Evolutionary conservation across 2,329 filamentous ascomycete species (phyloP).

Genomic region (Ceratocystis albifundus): DNA sequence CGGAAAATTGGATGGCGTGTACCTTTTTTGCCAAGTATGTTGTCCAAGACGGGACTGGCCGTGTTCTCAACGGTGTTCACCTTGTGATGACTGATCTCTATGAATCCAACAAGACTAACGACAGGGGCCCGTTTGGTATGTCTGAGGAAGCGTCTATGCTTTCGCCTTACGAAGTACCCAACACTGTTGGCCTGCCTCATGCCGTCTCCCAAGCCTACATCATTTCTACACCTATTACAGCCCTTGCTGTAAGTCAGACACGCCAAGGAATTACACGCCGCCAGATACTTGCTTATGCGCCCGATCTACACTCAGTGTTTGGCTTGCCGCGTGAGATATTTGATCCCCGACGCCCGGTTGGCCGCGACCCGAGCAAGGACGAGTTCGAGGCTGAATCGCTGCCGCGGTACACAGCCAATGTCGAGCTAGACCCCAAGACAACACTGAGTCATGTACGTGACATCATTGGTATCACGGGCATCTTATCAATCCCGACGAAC

Average conservation of each 20-base stretch:
- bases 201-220: slow-evolving; percentile 72
- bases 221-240: slow-evolving; percentile 64
- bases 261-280: slow-evolving; percentile 81
- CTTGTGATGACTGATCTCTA: slow-evolving; percentile 80
- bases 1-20: slow-evolving; percentile 94
- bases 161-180: slow-evolving; percentile 47
- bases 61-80: slow-evolving; percentile 70
- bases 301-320: slow-evolving; percentile 60
- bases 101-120: slow-evolving; percentile 71
- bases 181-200: slow-evolving; percentile 52
- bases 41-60: slow-evolving; percentile 39
- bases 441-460: slow-evolving; percentile 73
- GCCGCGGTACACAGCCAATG: slow-evolving; percentile 57
- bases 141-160: slow-evolving; percentile 64
- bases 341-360: slow-evolving; percentile 76
- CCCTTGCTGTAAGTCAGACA: slow-evolving; percentile 76
- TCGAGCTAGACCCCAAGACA: slow-evolving; percentile 75
- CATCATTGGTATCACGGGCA: slow-evolving; percentile 59
- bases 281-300: slow-evolving; percentile 67
- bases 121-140: slow-evolving; percentile 62
- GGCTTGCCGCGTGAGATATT: slow-evolving; percentile 68
- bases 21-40: slow-evolving; percentile 57
- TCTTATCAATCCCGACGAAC: slow-evolving; percentile 64
- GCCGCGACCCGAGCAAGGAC: slow-evolving; percentile 64
- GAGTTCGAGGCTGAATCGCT: slow-evolving; percentile 75